Base-by-base conservation (phyloP, 345 rosid genomes). In the Litchi chinensis region DNA sequence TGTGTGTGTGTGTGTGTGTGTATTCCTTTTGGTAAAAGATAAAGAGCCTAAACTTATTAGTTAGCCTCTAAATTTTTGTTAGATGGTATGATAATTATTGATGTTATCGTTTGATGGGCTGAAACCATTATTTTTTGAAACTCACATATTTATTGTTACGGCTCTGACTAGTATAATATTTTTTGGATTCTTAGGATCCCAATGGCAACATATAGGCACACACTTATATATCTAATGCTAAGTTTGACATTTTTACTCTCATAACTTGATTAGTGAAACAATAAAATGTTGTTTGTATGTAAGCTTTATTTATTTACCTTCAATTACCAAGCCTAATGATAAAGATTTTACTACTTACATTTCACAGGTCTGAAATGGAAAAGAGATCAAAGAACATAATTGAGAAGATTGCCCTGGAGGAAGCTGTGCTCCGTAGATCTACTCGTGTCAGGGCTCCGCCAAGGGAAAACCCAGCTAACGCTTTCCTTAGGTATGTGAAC, bases 381-480 rank as follows among this genome's bases (percentile, higher is more conserved):
- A 94, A 93, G 87, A 88, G 92, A 80, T 85, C 93, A 3, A 93
- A 93, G 87, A 91, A 89, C 26, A 67, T 85, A 75, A 90, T 87
- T 76, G 85, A 86, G 68, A 88, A 80, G 84, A 77, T 86, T 81
- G 92, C 90, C 63, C 37, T 80, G 84, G 98, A 94, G 77, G 98
- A 96, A 87, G 92, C 93, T 76, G 95, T 91, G 82, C 86, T 91
- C 40, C 87, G 99, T 70, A 90, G 98, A 83, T 96, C 98, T 9
- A 90, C 91, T 32, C 97, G 98, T 56, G 98, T 96, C 32, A 87
- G 93, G 41, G 98, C 98, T 60, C 90, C 95, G 15, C 93, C 93
- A 11, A 88, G 91, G 80, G 93, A 93, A 81, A 96, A 88, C 77
- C 92, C 95, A 77, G 95, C 93, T 9, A 89, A 83, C 81, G 89